phyloP scores from a whole-genome alignment of 2,329 filamentous ascomycete genomes.

The Fusarium verticillioides region DNA sequence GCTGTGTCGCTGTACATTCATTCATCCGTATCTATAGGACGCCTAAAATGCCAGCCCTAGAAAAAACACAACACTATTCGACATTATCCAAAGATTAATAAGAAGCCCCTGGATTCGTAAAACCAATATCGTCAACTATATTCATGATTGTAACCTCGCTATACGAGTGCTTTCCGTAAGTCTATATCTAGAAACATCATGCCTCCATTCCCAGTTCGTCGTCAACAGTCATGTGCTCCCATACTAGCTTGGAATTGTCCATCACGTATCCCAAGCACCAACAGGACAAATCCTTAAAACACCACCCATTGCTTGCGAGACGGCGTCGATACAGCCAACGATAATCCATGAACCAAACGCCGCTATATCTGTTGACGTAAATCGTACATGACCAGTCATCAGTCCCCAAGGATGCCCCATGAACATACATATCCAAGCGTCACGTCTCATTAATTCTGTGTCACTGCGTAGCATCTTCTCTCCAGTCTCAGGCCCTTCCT shows the following conservation, averaged over 20 bases:
- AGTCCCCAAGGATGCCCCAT: conserved; percentile 39
- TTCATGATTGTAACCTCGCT: conserved; percentile 28
- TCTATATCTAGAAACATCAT: conserved; percentile 31
- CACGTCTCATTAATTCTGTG: conserved; percentile 35
- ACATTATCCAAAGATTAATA: background rate
- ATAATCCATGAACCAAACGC: conserved; percentile 48
- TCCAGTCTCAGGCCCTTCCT: conserved; percentile 4
- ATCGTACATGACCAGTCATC: conserved; percentile 46
- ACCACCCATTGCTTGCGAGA: conserved; percentile 38
- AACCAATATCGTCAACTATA: conserved; percentile 20
- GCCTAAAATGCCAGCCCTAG: background rate
- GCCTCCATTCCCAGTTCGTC: conserved; percentile 25
- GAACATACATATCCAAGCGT: conserved; percentile 44
- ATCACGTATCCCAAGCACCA: conserved; percentile 33
- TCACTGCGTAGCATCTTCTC: conserved; percentile 6
- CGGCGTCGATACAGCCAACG: conserved; percentile 42
- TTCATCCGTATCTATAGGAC: background rate
- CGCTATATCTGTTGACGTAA: conserved; percentile 47
- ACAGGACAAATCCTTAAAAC: conserved; percentile 25
- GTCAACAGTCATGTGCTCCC: conserved; percentile 33
- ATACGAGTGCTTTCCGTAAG: conserved; percentile 25
- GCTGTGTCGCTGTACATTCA: background rate
- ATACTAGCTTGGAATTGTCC: conserved; percentile 20
- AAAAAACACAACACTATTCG: background rate
- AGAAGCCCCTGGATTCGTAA: background rate